Evolutionary conservation across 2,329 filamentous ascomycete species (phyloP).

Genomic region (Aspergillus bombycis): DNA sequence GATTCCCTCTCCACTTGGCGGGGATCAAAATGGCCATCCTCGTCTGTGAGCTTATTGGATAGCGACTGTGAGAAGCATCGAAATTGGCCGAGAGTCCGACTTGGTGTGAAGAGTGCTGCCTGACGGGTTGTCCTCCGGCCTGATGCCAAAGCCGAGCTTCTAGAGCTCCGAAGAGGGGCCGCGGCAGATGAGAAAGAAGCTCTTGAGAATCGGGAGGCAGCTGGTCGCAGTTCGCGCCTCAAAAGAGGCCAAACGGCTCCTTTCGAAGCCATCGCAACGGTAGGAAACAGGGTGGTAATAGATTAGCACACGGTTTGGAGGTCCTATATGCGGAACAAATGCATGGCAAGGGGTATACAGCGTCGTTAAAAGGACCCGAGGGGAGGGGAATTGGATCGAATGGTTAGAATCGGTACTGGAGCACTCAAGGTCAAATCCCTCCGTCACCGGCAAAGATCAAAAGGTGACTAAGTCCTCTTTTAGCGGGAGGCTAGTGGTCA

Average conservation of each 20-base stretch:
- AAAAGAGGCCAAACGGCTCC: conserved; percentile 44
- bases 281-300: background rate
- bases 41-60: conserved; percentile 45
- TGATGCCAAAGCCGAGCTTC: conserved; percentile 23
- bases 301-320: conserved; percentile 4
- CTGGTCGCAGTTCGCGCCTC: conserved; percentile 43
- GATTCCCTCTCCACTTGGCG: conserved; percentile 77
- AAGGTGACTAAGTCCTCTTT: conserved; percentile 16
- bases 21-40: conserved; percentile 67
- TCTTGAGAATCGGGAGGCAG: conserved; percentile 33
- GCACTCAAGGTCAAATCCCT: conserved; percentile 2
- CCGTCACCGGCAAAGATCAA: conserved; percentile 13
- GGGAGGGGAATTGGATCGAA: background rate
- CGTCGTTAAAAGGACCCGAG: background rate
- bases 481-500: conserved; percentile 9
- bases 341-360: conserved; percentile 18
- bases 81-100: conserved; percentile 31
- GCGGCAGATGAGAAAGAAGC: conserved; percentile 27
- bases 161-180: conserved; percentile 23
- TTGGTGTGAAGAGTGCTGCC: conserved; percentile 23
- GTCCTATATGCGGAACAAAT: conserved; percentile 15
- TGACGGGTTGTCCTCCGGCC: conserved; percentile 24
- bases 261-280: conserved; percentile 44
- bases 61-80: conserved; percentile 51
- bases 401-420: background rate